A percentile compares a stretch with the other conserved stretches of the same genome.
Evolutionary conservation across 306 rosid genomes (phyloP).

Genomic region (Trichosanthes cucumerina): DNA sequence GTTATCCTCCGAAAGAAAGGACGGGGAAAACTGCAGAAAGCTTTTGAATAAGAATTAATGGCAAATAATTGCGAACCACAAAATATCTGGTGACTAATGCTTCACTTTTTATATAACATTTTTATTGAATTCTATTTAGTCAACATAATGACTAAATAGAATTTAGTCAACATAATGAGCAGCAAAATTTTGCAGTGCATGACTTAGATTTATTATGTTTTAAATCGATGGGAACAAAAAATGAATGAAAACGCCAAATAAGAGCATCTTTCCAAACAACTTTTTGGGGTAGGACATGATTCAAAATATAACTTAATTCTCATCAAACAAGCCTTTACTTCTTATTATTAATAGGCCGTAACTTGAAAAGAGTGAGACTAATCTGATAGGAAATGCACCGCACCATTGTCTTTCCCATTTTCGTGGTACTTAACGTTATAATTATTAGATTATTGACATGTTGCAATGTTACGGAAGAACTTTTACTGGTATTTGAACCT

Average conservation of each 20-base stretch:
- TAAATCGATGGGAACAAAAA: neutral
- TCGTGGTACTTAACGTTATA: neutral
- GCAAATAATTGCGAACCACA: neutral
- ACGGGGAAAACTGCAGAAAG: neutral
- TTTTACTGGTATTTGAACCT: neutral
- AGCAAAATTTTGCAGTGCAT: neutral
- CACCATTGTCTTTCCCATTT: neutral
- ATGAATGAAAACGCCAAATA: neutral
- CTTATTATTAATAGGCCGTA: neutral
- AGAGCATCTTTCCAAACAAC: neutral
- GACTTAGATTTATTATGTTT: neutral
- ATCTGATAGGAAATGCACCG: neutral
- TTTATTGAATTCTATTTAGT: neutral
- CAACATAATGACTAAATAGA: neutral
- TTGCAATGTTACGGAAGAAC: neutral
- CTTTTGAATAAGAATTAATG: neutral
- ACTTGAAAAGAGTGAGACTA: neutral
- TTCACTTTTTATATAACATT: neutral
- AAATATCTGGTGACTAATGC: neutral
- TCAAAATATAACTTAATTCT: neutral
- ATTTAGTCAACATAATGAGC: neutral
- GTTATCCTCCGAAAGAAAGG: neutral
- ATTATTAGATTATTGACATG: neutral
- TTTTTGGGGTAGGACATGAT: neutral
- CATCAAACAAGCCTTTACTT: neutral